Percentiles rank a stretch among this genome's conserved stretches.
phyloP scores from a whole-genome alignment of 768 basidiomycete genomes.

The Chalciporus sphaerocephalus region DNA sequence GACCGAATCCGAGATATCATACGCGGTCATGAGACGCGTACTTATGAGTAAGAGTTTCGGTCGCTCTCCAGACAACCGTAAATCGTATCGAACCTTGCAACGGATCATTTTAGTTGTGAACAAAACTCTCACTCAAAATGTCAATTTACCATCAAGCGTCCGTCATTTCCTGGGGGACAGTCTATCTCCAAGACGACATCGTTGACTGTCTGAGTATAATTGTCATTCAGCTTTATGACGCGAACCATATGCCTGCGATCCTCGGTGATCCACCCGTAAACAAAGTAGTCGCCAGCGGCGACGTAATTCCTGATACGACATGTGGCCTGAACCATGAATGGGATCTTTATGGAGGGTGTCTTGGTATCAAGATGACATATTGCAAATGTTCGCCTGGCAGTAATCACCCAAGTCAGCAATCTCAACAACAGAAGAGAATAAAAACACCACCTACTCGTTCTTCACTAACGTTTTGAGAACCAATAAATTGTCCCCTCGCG shows the following conservation, averaged over 20 bases:
- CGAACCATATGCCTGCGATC: constrained; percentile 28
- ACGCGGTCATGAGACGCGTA: constrained; percentile 28
- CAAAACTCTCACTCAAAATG: not conserved
- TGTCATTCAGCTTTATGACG: constrained; percentile 27
- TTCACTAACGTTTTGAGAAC: constrained; percentile 26
- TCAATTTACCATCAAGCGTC: constrained; percentile 22
- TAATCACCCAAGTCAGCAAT: not conserved
- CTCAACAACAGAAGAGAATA: not conserved
- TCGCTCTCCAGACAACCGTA: constrained; percentile 24
- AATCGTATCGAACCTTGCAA: constrained; percentile 26
- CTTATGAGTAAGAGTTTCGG: constrained; percentile 24
- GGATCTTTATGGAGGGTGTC: constrained; percentile 24
- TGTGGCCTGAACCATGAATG: constrained; percentile 23
- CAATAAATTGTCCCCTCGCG: constrained; percentile 27
- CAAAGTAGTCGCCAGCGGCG: constrained; percentile 23
- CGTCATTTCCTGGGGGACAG: constrained; percentile 25
- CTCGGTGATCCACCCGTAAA: constrained; percentile 29
- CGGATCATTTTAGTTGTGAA: not conserved
- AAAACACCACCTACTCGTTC: constrained; percentile 18
- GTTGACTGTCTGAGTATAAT: constrained; percentile 19
- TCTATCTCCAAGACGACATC: constrained; percentile 27
- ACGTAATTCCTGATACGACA: constrained; percentile 24
- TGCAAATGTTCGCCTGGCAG: constrained; percentile 21
- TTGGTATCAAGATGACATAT: constrained; percentile 26
- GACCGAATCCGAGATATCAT: constrained; percentile 22